These are phyloP conservation scores for Bauhinia variegata DNA, from an alignment of 306 rosid genomes.

Conservation along the genomic window DNA sequence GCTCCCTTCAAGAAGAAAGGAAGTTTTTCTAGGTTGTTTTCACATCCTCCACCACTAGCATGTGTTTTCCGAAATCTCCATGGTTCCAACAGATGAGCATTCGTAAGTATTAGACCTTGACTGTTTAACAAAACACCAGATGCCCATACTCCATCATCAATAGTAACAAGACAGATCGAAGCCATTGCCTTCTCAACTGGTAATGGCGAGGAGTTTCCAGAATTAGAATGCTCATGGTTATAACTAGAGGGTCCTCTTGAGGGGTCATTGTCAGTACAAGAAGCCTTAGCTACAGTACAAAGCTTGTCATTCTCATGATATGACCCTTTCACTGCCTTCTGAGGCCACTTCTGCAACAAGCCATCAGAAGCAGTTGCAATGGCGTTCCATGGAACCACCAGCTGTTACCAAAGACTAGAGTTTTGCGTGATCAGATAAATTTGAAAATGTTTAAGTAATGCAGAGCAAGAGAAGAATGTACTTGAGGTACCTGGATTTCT, in stretches of 20 bases:
- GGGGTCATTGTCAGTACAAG: conserved; percentile 27
- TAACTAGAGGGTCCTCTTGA: conserved; percentile 38
- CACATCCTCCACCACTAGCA: conserved; percentile 44
- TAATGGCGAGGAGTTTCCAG: conserved; percentile 44
- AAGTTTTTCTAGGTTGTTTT: conserved; percentile 38
- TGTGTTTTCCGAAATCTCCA: conserved; percentile 87
- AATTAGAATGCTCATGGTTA: conserved; percentile 35
- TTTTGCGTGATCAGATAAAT: conserved; percentile 68
- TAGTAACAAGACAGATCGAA: conserved; percentile 82
- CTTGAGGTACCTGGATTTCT: conserved; percentile 81
- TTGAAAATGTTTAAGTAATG: conserved; percentile 43
- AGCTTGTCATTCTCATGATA: conserved; percentile 40
- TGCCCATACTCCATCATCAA: conserved; percentile 92
- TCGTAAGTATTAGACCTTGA: conserved; percentile 88
- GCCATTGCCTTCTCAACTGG: conserved; percentile 74
- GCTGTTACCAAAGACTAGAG: conserved; percentile 86
- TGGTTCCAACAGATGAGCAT: conserved; percentile 91
- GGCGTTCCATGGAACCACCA: conserved; percentile 96
- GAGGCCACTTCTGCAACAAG: conserved; percentile 61
- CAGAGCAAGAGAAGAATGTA: conserved; percentile 25
- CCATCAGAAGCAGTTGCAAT: conserved; percentile 68
- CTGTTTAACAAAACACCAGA: conserved; percentile 79
- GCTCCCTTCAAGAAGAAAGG: conserved; percentile 42
- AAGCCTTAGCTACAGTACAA: conserved; percentile 39
- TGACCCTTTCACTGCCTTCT: conserved; percentile 44